These are phyloP conservation scores for Aspergillus terreus DNA, from an alignment of 2,329 filamentous ascomycete genomes.

Conservation along the genomic window DNA sequence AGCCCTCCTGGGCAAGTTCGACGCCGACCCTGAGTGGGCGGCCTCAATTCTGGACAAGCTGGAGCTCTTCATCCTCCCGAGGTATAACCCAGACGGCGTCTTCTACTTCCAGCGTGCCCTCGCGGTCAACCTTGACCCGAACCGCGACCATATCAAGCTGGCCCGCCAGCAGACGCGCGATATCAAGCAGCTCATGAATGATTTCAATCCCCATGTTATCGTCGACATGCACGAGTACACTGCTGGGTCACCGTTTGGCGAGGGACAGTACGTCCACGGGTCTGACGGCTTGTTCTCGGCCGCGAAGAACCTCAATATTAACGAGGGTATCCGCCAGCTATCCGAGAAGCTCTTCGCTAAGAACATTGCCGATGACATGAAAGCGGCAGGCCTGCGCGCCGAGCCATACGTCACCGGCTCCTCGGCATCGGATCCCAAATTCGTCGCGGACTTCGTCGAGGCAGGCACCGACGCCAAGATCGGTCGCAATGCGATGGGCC, in stretches of 20 bases:
- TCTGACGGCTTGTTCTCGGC: constrained; percentile 5
- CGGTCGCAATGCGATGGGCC: constrained; percentile 6
- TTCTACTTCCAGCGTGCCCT: constrained; percentile 6
- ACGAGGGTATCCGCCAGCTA: constrained; percentile 1
- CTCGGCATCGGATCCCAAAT: background rate
- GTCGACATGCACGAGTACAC: constrained; percentile 6
- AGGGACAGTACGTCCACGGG: constrained; percentile 1
- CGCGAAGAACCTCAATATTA: constrained; percentile 8
- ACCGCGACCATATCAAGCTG: constrained; percentile 8
- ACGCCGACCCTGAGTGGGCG: background rate
- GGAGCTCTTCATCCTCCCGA: constrained; percentile 1
- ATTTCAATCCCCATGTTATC: background rate
- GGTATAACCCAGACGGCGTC: constrained; percentile 4
- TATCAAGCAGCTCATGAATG: constrained; percentile 6
- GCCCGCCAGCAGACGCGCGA: constrained; percentile 4
- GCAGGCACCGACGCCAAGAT: constrained; percentile 5
- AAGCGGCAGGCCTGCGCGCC: constrained; percentile 1
- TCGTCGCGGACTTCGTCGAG: constrained; percentile 5
- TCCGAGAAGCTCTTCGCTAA: constrained; percentile 5
- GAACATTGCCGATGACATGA: constrained; percentile 5
- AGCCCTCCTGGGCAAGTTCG: constrained; percentile 5
- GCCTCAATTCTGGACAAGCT: constrained; percentile 1
- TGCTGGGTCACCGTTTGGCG: background rate
- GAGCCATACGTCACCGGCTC: constrained; percentile 7
- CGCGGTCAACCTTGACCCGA: constrained; percentile 3